Evolutionary conservation across 768 basidiomycete species (phyloP).

Genomic region (Calvatia gigantea): DNA sequence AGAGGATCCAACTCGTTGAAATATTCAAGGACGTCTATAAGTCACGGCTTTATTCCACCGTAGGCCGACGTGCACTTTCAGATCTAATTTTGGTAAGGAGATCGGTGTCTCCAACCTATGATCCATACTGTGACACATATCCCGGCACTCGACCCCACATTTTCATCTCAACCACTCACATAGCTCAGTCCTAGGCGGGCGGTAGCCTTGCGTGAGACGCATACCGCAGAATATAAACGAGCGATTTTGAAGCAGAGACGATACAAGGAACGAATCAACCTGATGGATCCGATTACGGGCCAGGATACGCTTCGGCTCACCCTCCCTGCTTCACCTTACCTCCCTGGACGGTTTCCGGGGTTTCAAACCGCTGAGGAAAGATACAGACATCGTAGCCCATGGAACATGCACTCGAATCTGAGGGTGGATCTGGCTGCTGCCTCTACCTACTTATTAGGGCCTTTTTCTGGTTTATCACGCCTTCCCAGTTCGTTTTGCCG

Average conservation of each 20-base stretch:
- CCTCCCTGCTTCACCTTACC: neutral
- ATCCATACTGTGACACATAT: too few relatives aligned
- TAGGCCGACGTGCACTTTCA: too few relatives aligned
- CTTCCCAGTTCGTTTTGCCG: neutral
- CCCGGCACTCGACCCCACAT: too few relatives aligned
- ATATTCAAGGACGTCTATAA: too few relatives aligned
- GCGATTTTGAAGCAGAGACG: neutral
- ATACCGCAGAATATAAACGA: too few relatives aligned
- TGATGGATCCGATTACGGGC: neutral
- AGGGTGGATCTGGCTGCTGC: slow-evolving; percentile 68
- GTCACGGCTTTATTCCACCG: too few relatives aligned
- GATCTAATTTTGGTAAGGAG: too few relatives aligned
- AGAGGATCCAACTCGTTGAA: too few relatives aligned
- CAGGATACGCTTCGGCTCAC: neutral
- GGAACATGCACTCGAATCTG: slow-evolving; percentile 68
- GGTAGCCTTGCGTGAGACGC: too few relatives aligned
- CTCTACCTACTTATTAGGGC: slow-evolving; percentile 64
- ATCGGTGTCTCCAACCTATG: too few relatives aligned
- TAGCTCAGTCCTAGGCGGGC: too few relatives aligned
- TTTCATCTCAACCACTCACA: too few relatives aligned
- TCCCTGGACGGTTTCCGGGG: neutral
- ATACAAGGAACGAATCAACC: neutral
- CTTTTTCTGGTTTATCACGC: slow-evolving; percentile 58
- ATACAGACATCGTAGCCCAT: slow-evolving; percentile 46
- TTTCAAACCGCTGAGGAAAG: slow-evolving; percentile 29